Evolutionary conservation across 805 yeast genomes (phyloP).

Genomic region (Lipomyces orientalis): DNA sequence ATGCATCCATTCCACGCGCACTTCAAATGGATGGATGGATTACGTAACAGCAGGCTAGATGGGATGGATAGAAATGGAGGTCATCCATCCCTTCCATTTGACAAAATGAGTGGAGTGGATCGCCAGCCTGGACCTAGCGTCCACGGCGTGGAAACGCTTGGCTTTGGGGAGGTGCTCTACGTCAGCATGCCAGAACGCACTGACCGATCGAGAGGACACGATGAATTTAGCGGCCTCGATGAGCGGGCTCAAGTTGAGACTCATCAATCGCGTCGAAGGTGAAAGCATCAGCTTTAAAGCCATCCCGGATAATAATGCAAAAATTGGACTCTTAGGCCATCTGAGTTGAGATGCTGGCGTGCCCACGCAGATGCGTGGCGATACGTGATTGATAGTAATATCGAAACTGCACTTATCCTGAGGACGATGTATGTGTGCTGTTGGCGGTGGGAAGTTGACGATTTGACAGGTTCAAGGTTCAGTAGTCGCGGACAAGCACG

Average conservation of each 20-base stretch:
- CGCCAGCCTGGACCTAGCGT: no score
- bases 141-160: slow-evolving; percentile 13
- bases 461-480: no score
- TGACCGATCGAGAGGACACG: slow-evolving; percentile 28
- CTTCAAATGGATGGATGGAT: no score
- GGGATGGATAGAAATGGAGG: no score
- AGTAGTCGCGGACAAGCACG: no score
- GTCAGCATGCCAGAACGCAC: slow-evolving; percentile 27
- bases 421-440: slow-evolving; percentile 28
- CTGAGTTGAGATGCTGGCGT: slow-evolving; percentile 30
- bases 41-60: no score
- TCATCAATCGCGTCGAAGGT: slow-evolving; percentile 22
- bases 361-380: slow-evolving; percentile 30
- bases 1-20: no score
- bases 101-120: no score
- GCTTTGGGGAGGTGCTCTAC: slow-evolving; percentile 26
- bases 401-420: slow-evolving; percentile 25
- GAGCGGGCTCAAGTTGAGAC: slow-evolving; percentile 15
- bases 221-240: slow-evolving; percentile 18
- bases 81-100: no score
- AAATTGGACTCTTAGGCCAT: slow-evolving; percentile 5
- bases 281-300: slow-evolving; percentile 15
- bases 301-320: slow-evolving; percentile 21
- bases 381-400: slow-evolving; percentile 19
- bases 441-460: no score